Conservation (phyloP, 345 rosid species). For the Raphanus sativus region DNA sequence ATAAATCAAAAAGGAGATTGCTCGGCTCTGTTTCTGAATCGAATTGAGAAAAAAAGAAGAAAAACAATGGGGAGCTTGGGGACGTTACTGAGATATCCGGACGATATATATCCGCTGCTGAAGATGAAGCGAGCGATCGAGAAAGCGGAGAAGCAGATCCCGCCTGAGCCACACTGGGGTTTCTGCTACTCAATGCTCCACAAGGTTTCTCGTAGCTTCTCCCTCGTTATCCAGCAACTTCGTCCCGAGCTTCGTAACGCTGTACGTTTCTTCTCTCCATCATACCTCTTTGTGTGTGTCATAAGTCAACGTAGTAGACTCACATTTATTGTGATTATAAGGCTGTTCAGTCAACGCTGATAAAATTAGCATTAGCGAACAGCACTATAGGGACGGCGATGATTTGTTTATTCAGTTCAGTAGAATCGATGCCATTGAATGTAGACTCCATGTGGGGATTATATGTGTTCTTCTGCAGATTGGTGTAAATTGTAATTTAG, state of each 20-base stretch:
- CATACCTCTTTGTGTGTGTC: not conserved
- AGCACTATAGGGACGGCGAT: too few relatives aligned
- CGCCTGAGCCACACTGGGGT: constrained; percentile 83
- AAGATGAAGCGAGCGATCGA: constrained; percentile 74
- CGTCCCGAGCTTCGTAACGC: constrained; percentile 78
- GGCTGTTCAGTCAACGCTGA: too few relatives aligned
- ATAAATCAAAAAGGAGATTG: not conserved
- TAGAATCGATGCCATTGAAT: not conserved
- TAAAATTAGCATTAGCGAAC: too few relatives aligned
- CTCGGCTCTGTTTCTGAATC: constrained; percentile 11
- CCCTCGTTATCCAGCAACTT: constrained; percentile 89
- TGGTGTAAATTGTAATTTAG: not conserved
- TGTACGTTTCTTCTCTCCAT: constrained; percentile 45
- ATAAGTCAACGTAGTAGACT: not conserved
- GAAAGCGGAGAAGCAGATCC: constrained; percentile 88
- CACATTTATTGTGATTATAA: too few relatives aligned
- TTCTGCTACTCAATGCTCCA: constrained; percentile 90
- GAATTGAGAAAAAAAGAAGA: too few relatives aligned
- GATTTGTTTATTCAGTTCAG: not conserved
- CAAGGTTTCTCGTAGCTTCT: constrained; percentile 90
- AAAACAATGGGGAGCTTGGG: constrained; percentile 67
- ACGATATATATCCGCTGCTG: constrained; percentile 77
- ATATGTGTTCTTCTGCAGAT: not conserved
- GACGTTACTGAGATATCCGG: constrained; percentile 72
- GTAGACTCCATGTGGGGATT: not conserved